Evolutionary conservation across 2,329 filamentous ascomycete species (phyloP), one percentile per base, ranked within the genome.

Genomic region (Calonectria pteridis): DNA sequence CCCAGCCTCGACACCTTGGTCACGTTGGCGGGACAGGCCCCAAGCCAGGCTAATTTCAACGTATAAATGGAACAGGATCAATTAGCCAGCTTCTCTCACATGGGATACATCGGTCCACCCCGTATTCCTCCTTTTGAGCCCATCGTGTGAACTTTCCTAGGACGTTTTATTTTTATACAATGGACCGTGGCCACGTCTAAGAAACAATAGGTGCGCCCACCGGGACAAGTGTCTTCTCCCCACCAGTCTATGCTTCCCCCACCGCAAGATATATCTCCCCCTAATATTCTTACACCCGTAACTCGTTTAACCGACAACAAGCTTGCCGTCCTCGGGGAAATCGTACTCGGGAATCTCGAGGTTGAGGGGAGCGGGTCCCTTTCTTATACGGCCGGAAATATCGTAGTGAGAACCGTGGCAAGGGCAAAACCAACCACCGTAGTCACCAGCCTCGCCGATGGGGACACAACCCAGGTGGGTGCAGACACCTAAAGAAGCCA

Each of bases 351-450:
- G 97, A 80, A 98, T 93, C 90, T 98, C 97, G 84, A 99, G 93
- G 91, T 99, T 99, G 84, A 99, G 92, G 79, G 97, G 97, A 76
- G 97, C 97, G 77, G 97, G 97, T 79, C 97, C 97, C 92, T 95
- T 98, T 90, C 97, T 93, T 91, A 98, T 95, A 88, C 97, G 95
- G 86, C 97, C 97, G 78, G 96, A 98, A 87, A 99, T 98, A 86
- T 99, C 97, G 92, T 99, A 99, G 91, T 99, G 97, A 81, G 96
- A 98, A 87, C 97, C 97, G 92, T 99, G 97, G 94, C 97, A 99
- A 79, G 97, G 97, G 91, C 97, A 99, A 94, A 99, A 99, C 97
- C 97, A 99, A 85, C 97, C 97, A 85, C 97, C 97, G 84, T 90
- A 99, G 88, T 99, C 97, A 86, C 97, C 97, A 78, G 97, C 95